Evolutionary conservation across 164 flowering plant species (phyloP).

Genomic region (Akebia trifoliata): DNA sequence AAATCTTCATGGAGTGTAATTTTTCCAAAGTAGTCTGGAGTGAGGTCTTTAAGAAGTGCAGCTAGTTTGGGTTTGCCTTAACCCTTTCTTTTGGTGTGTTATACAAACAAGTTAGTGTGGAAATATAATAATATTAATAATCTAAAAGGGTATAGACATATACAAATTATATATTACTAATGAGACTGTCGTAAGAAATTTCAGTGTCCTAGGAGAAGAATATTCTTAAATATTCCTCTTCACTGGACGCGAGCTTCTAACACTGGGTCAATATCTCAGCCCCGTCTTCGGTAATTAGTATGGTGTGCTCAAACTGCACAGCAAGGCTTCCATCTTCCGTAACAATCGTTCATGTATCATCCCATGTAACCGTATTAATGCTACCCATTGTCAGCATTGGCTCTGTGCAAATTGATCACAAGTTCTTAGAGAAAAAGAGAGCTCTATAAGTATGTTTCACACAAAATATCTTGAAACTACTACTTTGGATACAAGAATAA

Average conservation of each 20-base stretch:
- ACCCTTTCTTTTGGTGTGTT: too few species aligned
- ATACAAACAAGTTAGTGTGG: too few species aligned
- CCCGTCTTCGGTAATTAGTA: conserved; percentile 73
- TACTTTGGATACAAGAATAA: too few species aligned
- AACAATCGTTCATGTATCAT: conserved; percentile 90
- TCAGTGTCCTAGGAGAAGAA: not conserved
- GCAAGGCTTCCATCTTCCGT: conserved; percentile 93
- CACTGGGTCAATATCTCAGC: conserved; percentile 86
- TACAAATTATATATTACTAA: not conserved
- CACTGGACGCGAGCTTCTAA: conserved; percentile 16
- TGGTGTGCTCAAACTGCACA: conserved; percentile 94
- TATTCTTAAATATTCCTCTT: not conserved
- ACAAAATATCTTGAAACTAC: too few species aligned
- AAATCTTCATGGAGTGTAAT: too few species aligned
- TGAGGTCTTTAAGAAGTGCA: too few species aligned
- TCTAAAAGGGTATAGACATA: too few species aligned
- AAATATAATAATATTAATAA: too few species aligned
- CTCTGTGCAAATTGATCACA: conserved; percentile 42
- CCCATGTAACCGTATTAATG: conserved; percentile 74
- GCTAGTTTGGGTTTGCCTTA: too few species aligned
- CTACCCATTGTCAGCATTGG: conserved; percentile 96
- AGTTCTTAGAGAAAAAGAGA: not conserved
- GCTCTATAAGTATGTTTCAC: not conserved
- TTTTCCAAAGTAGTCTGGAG: too few species aligned
- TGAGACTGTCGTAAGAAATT: not conserved